Percentiles rank a stretch among this genome's conserved stretches.
Evolutionary conservation across 805 yeast species (phyloP).

Genomic region (Suhomyces canberraensis): DNA sequence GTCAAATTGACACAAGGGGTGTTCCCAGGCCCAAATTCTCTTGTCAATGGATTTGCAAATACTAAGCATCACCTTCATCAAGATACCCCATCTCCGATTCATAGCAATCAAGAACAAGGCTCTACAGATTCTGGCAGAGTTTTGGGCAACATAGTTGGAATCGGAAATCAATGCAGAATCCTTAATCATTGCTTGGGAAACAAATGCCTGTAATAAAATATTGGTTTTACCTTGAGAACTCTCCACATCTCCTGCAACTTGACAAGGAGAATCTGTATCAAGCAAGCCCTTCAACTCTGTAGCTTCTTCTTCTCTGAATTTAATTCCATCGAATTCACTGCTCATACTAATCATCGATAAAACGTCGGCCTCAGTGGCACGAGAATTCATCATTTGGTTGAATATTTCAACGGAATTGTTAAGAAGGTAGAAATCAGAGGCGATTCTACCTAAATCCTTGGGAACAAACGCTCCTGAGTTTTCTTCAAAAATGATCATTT

Average conservation of each 20-base stretch:
- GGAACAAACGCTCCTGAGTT: conserved; percentile 72
- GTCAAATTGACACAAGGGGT: conserved; percentile 86
- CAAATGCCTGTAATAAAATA: conserved; percentile 80
- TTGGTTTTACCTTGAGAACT: conserved; percentile 85
- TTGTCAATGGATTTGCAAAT: conserved; percentile 84
- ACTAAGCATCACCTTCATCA: conserved; percentile 69
- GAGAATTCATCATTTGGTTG: conserved; percentile 77
- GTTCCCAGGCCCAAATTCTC: conserved; percentile 84
- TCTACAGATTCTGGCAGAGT: conserved; percentile 87
- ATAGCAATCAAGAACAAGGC: conserved; percentile 86
- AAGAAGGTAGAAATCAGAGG: conserved; percentile 87
- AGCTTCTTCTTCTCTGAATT: conserved; percentile 83
- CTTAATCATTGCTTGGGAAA: conserved; percentile 67
- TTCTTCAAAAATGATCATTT: conserved; percentile 93
- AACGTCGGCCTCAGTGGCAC: conserved; percentile 89
- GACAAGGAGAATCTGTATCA: conserved; percentile 65
- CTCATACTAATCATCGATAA: conserved; percentile 87
- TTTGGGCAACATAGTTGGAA: conserved; percentile 91
- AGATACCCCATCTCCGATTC: conserved; percentile 86
- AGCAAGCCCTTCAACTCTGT: conserved; percentile 62
- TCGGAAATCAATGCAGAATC: conserved; percentile 87
- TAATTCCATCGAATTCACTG: conserved; percentile 87
- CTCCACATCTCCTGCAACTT: conserved; percentile 73
- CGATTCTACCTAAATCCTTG: conserved; percentile 89
- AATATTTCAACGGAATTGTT: conserved; percentile 86